Evolutionary conservation across 306 rosid genomes (phyloP).

Genomic region (Fragaria nilgerrensis): DNA sequence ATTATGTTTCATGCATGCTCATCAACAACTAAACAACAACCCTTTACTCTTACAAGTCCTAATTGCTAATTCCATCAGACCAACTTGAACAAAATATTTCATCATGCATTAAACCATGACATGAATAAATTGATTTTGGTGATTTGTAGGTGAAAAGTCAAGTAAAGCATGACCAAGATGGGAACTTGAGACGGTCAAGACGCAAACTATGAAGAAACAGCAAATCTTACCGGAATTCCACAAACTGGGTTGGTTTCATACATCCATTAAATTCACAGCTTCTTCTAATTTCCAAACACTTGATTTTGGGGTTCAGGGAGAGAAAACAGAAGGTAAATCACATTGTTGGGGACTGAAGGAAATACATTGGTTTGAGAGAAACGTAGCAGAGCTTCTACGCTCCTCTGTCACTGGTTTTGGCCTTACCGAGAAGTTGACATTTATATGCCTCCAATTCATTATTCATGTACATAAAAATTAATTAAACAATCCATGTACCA

Average conservation of each 20-base stretch:
- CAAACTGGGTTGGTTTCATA: conserved; percentile 16
- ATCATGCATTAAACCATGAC: conserved; percentile 14
- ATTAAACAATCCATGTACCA: neutral
- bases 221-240: neutral
- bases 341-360: neutral
- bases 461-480: neutral
- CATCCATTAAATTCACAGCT: neutral
- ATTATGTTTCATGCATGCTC: neutral
- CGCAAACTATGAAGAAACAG: neutral
- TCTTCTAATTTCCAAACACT: conserved; percentile 18
- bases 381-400: conserved; percentile 1
- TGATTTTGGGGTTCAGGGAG: neutral
- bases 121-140: neutral
- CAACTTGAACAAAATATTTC: conserved; percentile 10
- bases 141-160: neutral
- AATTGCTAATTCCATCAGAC: neutral
- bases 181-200: neutral
- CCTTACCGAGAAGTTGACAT: neutral
- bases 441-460: neutral
- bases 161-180: neutral
- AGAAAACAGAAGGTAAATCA: neutral
- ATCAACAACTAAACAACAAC: neutral
- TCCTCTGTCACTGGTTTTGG: neutral
- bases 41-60: neutral
- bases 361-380: conserved; percentile 3